Evolutionary conservation across 306 rosid species (phyloP), one percentile per base, ranked within the genome.

Genomic region (Rosa persica): DNA sequence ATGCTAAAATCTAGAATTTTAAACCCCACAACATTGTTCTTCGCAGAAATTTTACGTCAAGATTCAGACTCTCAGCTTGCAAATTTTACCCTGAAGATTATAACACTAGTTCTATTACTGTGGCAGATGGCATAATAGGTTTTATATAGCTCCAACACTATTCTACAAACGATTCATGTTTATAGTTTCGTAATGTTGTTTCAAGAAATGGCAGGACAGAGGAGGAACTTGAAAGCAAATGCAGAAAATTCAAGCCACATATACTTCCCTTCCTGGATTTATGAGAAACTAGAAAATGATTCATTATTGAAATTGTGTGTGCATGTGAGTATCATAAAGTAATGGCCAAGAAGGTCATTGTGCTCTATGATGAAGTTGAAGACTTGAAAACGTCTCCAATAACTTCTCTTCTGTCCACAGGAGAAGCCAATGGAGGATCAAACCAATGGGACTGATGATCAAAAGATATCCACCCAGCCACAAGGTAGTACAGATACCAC

Each of bases 341-440:
- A 23, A 4, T 70, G 0, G 64, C 4, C 20, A 80, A 70, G 44
- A 74, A 83, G 46, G 82, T 88, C 79, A 17, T 85, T 12, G 39
- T 0, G 83, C 81, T 0, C 49, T 85, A 12, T 84, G 86, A 81
- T 0, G 36, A 70, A 6, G 8, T 40, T 8, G 19, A 79, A 34
- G 46, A 4, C 20, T 9, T 77, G 54, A 30, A 81, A 71, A 57
- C 81, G 34, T 83, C 89, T 25, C 73, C 86, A 1, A 76, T 49
- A 71, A n/a, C 84, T 84, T 68, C 70, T 79, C 11, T 16, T 74
- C 0, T 74, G 61, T 70, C 55, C 73, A 17, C 39, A 12, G 44
- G 43, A 36, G n/a, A 55, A 7, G 15, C 17, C 17, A 3, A 10
- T 0, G 4, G 10, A 2, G 13, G 58, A 65, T 36, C 8, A 12